These are phyloP conservation scores for Schizonepeta tenuifolia DNA, from an alignment of 257 asterid species.

Conservation along the genomic window DNA sequence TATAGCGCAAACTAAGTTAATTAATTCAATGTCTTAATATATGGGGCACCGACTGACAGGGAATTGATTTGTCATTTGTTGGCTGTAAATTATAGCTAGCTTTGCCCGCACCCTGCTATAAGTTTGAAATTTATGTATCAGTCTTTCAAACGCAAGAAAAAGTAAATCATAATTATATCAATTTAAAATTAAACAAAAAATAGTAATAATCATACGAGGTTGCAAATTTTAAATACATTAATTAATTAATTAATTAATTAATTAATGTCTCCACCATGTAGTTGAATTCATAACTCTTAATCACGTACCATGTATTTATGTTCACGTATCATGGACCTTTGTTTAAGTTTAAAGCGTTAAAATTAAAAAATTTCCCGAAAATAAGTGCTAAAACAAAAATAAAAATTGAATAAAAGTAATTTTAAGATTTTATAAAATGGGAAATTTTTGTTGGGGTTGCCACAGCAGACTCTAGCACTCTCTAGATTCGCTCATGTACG, in stretches of 20 bases:
- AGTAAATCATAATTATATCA: not conserved
- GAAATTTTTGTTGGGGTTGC: too few relatives aligned
- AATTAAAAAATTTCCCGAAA: too few relatives aligned
- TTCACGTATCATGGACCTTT: not conserved
- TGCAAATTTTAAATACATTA: not conserved
- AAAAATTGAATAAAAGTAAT: too few relatives aligned
- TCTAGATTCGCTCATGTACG: too few relatives aligned
- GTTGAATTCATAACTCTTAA: not conserved
- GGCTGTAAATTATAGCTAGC: conserved; percentile 7
- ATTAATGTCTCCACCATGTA: not conserved
- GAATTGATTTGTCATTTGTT: conserved; percentile 21
- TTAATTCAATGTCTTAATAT: conserved; percentile 17
- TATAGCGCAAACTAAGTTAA: not conserved
- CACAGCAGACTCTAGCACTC: too few relatives aligned
- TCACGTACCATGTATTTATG: not conserved
- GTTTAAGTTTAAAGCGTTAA: too few relatives aligned
- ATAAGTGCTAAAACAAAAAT: too few relatives aligned
- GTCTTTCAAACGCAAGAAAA: conserved; percentile 11
- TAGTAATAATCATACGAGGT: not conserved
- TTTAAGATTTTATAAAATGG: too few relatives aligned
- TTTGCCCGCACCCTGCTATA: conserved; percentile 34
- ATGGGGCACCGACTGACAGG: conserved; percentile 25
- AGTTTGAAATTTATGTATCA: conserved; percentile 25
- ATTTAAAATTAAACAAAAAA: not conserved
- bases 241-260: not conserved